Evolutionary conservation across 257 asterid genomes (phyloP), one percentile per base, ranked within the genome.

Genomic region (Prunella vulgaris): DNA sequence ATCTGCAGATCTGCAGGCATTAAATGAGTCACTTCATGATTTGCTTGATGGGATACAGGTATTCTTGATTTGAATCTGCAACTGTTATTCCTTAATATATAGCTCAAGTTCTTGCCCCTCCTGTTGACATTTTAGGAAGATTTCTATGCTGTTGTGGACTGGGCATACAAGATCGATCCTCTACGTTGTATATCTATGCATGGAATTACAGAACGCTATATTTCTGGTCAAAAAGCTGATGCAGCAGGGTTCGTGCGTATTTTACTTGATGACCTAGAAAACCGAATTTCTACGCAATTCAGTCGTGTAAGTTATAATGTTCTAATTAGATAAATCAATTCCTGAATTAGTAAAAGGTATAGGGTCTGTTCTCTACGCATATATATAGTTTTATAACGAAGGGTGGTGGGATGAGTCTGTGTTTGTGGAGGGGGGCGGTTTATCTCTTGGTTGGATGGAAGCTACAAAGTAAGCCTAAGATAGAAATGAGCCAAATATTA

Each of bases 31-130:
- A 44, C 95, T 94, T 71, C 95, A 82, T 56, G 97, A 94, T 79
- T 79, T 94, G 76, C 95, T 94, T 74, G 97, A 94, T 77, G 99
- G 99, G 66, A 94, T 94, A 84, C 99, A 94, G 88, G 99, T 92
- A 76, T 62, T 30, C 17, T 38, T 21, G 24, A 51, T 64, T 77
- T 62, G 37, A 49, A 59, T 63, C n/a, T 69, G 71, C 74, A 68
- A 40, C 24, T 75, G 51, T 64, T 60, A 48, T 69, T 68, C 66
- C 40, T 22, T 44, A 32, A 73, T 49, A 64, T 64, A 66, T 40
- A 56, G 69, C 21, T 56, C 25, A 44, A 40, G 22, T 61, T 12
- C 44, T 60, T 65, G 51, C 40, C 32, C 38, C 54, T 17, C 20
- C 69, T 78, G 37, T 72, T 58, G 54, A 64, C 20, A 20, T 69